Percentiles rank a stretch among this genome's conserved stretches.
These are phyloP conservation scores for Botryosphaeria agaves DNA, from an alignment of 2,329 filamentous ascomycete species.

Conservation along the genomic window DNA sequence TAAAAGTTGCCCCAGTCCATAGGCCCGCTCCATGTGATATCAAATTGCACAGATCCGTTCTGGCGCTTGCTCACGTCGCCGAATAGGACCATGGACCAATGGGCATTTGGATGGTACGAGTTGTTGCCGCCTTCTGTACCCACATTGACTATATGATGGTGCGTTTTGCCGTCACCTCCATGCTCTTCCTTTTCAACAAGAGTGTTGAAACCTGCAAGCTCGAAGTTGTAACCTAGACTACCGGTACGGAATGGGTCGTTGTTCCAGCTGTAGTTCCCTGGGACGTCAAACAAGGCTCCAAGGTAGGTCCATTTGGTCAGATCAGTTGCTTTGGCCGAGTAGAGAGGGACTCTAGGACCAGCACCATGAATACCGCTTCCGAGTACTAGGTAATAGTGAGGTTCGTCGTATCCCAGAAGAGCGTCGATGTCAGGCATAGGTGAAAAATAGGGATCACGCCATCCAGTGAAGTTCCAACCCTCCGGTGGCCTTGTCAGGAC, in stretches of 20 bases:
- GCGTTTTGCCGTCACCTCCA: slow-evolving; percentile 14
- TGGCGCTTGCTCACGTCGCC: background rate
- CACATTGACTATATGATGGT: slow-evolving; percentile 25
- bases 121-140: slow-evolving; percentile 24
- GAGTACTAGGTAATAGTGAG: slow-evolving; percentile 27
- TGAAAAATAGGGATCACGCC: slow-evolving; percentile 20
- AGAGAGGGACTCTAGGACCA: background rate
- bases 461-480: slow-evolving; percentile 27
- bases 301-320: slow-evolving; percentile 1
- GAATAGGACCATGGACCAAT: background rate
- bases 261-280: slow-evolving; percentile 1
- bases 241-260: background rate
- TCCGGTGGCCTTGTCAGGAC: slow-evolving; percentile 23
- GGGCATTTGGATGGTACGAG: background rate
- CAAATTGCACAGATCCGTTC: background rate
- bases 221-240: slow-evolving; percentile 24
- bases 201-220: slow-evolving; percentile 30
- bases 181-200: slow-evolving; percentile 19
- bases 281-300: slow-evolving; percentile 10
- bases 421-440: slow-evolving; percentile 24
- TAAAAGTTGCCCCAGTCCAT: slow-evolving; percentile 26
- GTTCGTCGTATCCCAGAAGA: slow-evolving; percentile 21
- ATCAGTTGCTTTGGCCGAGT: background rate
- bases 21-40: background rate
- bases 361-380: slow-evolving; percentile 15